Conservation (phyloP, 345 rosid species). For the Sisymbrium irio region DNA sequence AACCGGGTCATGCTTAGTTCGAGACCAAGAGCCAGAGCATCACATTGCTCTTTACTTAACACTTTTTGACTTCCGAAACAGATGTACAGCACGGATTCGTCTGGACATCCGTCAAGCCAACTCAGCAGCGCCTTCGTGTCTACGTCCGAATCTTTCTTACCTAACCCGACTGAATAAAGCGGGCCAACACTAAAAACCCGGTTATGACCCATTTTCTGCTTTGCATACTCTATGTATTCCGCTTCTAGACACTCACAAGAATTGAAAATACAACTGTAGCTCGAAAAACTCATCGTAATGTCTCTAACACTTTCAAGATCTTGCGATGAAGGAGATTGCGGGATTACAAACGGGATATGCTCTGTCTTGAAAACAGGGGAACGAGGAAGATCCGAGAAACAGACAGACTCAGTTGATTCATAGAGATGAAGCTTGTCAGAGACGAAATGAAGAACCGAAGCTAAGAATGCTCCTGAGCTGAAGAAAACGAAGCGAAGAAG, state of each 20-base stretch:
- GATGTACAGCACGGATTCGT: constrained; percentile 56
- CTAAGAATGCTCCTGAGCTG: constrained; percentile 40
- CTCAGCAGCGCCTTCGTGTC: constrained; percentile 12
- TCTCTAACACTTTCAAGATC: constrained; percentile 38
- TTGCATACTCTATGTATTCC: constrained; percentile 36
- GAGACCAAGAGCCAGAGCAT: constrained; percentile 16
- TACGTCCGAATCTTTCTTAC: background rate
- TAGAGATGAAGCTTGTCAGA: constrained; percentile 30
- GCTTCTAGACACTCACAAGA: constrained; percentile 46
- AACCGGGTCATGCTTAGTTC: constrained; percentile 12
- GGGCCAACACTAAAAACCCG: constrained; percentile 61
- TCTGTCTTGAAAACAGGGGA: constrained; percentile 44
- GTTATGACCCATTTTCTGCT: constrained; percentile 38
- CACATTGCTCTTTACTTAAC: constrained; percentile 41
- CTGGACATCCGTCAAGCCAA: constrained; percentile 57
- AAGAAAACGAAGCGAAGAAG: constrained; percentile 53
- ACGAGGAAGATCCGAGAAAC: constrained; percentile 46
- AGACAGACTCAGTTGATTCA: constrained; percentile 21
- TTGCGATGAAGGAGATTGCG: constrained; percentile 2
- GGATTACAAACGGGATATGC: constrained; percentile 45
- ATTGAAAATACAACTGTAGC: constrained; percentile 51
- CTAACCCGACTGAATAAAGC: constrained; percentile 40
- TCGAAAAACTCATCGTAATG: constrained; percentile 29
- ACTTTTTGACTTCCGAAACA: constrained; percentile 65
- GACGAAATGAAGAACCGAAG: constrained; percentile 21